Evolutionary conservation across 164 flowering plant species (phyloP).

Genomic region (Warburgia ugandensis): DNA sequence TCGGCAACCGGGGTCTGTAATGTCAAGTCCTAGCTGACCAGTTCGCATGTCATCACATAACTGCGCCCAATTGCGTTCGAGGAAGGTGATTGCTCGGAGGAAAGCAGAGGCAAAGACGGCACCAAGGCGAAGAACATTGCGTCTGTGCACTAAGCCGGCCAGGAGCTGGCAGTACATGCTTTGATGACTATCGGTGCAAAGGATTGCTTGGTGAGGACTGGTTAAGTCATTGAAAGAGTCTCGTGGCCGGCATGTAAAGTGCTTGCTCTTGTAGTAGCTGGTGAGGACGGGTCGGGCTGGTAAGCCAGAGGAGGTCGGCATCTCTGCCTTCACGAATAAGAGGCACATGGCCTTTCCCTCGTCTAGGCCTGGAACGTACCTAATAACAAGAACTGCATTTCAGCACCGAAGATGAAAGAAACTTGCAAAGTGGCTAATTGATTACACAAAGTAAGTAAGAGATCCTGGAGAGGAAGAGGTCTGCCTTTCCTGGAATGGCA

Average conservation of each 20-base stretch:
- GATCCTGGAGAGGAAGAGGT: no score
- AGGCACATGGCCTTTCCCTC: constrained; percentile 80
- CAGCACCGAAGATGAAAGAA: neutral
- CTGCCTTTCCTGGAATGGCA: no score
- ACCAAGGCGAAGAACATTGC: constrained; percentile 62
- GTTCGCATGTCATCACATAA: constrained; percentile 51
- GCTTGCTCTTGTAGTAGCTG: constrained; percentile 80
- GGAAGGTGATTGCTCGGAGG: constrained; percentile 64
- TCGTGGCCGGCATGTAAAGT: constrained; percentile 50
- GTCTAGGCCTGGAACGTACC: constrained; percentile 65
- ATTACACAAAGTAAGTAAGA: no score
- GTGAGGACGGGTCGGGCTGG: constrained; percentile 75
- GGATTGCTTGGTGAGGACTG: constrained; percentile 59
- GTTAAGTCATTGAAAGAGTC: constrained; percentile 64
- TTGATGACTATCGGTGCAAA: constrained; percentile 61
- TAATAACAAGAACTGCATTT: constrained; percentile 9
- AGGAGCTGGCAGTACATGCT: constrained; percentile 90
- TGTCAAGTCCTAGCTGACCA: constrained; percentile 25
- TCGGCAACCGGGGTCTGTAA: constrained; percentile 45
- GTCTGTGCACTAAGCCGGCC: constrained; percentile 55
- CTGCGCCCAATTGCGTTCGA: constrained; percentile 46
- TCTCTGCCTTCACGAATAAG: constrained; percentile 59
- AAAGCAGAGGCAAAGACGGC: constrained; percentile 86
- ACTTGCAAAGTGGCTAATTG: no score
- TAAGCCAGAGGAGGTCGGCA: constrained; percentile 56